Percentiles rank a stretch among this genome's conserved stretches.
Conservation (phyloP, 1,139 yeast species). For the Spencermartinsiella ligniputridi region DNA sequence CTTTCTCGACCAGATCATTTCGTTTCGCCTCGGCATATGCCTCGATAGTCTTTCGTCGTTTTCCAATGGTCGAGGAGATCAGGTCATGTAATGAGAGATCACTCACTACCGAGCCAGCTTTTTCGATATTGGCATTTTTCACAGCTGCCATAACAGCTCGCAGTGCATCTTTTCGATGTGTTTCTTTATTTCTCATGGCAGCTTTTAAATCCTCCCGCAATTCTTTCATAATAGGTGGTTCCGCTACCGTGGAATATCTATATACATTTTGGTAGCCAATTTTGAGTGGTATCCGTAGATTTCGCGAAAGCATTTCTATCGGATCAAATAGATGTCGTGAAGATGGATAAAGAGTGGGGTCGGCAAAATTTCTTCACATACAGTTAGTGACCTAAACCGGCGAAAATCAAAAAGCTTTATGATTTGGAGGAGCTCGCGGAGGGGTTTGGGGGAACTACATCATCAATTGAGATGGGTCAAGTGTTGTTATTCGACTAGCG, state of each 20-base stretch:
- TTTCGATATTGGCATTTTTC: slow-evolving; percentile 57
- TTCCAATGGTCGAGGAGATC: slow-evolving; percentile 47
- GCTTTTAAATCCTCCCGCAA: slow-evolving; percentile 32
- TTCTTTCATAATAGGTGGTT: slow-evolving; percentile 35
- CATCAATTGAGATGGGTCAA: too few species aligned
- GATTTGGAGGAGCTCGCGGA: too few species aligned
- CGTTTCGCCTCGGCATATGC: slow-evolving; percentile 50
- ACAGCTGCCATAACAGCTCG: slow-evolving; percentile 53
- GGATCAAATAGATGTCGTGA: too few species aligned
- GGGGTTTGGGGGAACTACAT: too few species aligned
- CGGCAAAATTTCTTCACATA: too few species aligned
- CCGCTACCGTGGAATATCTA: slow-evolving; percentile 14
- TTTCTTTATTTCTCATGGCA: slow-evolving; percentile 33
- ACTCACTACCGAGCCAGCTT: slow-evolving; percentile 41
- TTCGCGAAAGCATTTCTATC: neutral
- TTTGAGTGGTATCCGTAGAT: neutral
- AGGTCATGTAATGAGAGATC: slow-evolving; percentile 49
- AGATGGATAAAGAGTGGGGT: too few species aligned
- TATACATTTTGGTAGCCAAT: neutral
- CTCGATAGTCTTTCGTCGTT: slow-evolving; percentile 49
- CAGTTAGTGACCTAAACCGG: too few species aligned
- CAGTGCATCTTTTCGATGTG: slow-evolving; percentile 46
- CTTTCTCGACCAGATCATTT: slow-evolving; percentile 54
- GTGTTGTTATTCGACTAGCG: too few species aligned
- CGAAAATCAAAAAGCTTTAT: too few species aligned